phyloP scores from a whole-genome alignment of 2,329 filamentous ascomycete species.

The Elsinoe perseae region DNA sequence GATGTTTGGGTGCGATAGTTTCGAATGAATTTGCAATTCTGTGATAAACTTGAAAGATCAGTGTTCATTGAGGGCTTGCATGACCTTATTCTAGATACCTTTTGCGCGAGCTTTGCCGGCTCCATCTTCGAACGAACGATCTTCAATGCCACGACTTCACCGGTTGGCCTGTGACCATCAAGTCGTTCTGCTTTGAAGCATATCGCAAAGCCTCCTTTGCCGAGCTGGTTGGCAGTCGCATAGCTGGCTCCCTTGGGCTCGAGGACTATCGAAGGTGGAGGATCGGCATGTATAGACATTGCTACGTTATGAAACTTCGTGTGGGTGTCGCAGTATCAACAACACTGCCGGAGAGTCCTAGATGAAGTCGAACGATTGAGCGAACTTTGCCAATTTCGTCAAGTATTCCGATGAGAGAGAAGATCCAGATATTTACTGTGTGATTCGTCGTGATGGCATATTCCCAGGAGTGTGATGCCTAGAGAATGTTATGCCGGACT shows the following conservation, averaged over 20 bases:
- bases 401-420: not conserved
- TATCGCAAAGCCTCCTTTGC: slow-evolving; percentile 76
- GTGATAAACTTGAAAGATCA: slow-evolving; percentile 52
- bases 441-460: not conserved
- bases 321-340: too few relatives aligned
- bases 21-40: slow-evolving; percentile 96
- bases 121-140: slow-evolving; percentile 76
- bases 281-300: slow-evolving; percentile 43
- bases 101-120: slow-evolving; percentile 73
- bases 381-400: too few relatives aligned
- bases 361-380: too few relatives aligned
- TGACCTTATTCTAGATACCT: slow-evolving; percentile 44
- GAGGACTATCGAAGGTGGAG: slow-evolving; percentile 50
- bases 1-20: slow-evolving; percentile 92
- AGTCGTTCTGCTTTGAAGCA: slow-evolving; percentile 66
- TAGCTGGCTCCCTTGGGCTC: slow-evolving; percentile 67
- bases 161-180: slow-evolving; percentile 47
- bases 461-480: not conserved
- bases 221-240: slow-evolving; percentile 64
- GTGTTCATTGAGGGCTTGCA: not conserved
- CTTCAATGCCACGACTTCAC: slow-evolving; percentile 66
- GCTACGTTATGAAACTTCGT: not conserved
- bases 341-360: too few relatives aligned
- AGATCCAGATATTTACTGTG: not conserved
- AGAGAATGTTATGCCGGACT: too few relatives aligned